These are phyloP conservation scores for Westerdykella aurantiaca DNA, from an alignment of 2,329 filamentous ascomycete genomes.

Conservation along the genomic window DNA sequence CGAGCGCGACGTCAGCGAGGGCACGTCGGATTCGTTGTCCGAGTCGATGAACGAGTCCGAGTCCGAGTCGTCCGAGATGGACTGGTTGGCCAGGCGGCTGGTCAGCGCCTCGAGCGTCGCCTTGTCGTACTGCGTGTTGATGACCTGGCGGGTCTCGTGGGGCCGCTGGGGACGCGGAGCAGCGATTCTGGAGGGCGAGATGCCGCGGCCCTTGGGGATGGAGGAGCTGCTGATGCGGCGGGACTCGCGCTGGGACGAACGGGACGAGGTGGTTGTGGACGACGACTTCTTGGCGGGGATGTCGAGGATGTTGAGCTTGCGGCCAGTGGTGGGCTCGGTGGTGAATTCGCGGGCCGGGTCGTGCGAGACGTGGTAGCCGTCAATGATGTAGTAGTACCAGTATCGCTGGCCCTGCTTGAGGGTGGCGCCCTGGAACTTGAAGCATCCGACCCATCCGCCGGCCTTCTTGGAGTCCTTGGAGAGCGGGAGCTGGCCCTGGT, in stretches of 20 bases:
- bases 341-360: constrained; percentile 86
- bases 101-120: constrained; percentile 74
- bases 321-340: constrained; percentile 92
- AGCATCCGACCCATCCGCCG: constrained; percentile 91
- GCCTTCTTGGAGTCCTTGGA: constrained; percentile 86
- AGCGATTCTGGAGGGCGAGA: constrained; percentile 84
- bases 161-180: constrained; percentile 86
- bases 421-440: constrained; percentile 85
- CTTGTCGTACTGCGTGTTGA: constrained; percentile 72
- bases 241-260: constrained; percentile 43
- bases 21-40: constrained; percentile 59
- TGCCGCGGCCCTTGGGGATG: constrained; percentile 80
- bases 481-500: constrained; percentile 87
- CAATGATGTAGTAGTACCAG: constrained; percentile 99
- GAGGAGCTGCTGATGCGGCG: constrained; percentile 54
- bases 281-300: constrained; percentile 56
- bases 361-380: constrained; percentile 96
- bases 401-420: constrained; percentile 87
- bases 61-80: constrained; percentile 57
- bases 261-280: constrained; percentile 40
- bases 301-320: constrained; percentile 95
- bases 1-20: constrained; percentile 52
- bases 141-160: constrained; percentile 79
- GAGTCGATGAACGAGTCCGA: constrained; percentile 55
- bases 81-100: constrained; percentile 65